Conservation (phyloP, 306 rosid genomes). For the Leucaena leucocephala region DNA sequence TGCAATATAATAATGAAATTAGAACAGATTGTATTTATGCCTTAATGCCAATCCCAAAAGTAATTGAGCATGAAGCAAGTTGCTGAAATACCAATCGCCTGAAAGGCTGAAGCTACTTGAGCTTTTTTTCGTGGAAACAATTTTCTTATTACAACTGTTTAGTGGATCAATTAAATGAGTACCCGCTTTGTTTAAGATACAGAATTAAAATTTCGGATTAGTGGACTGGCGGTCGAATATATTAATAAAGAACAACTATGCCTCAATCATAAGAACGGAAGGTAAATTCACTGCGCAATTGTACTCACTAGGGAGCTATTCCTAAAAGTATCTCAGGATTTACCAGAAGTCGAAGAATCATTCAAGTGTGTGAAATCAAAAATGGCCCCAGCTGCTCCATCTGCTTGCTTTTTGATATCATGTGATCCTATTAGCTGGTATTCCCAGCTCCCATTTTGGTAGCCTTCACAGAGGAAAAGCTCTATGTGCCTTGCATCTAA, state of each 20-base stretch:
- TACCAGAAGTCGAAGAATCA: conserved; percentile 73
- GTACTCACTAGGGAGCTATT: neutral
- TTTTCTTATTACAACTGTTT: conserved; percentile 7
- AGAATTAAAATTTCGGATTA: conserved; percentile 13
- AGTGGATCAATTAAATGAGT: conserved; percentile 11
- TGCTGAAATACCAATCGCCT: conserved; percentile 19
- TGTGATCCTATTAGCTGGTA: conserved; percentile 83
- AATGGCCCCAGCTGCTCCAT: conserved; percentile 90
- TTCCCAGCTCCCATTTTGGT: conserved; percentile 82
- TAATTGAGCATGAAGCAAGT: conserved; percentile 12
- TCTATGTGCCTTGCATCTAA: conserved; percentile 92
- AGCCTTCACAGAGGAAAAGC: conserved; percentile 74
- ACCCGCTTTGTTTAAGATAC: neutral
- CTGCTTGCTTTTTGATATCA: conserved; percentile 71
- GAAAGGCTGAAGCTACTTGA: conserved; percentile 15
- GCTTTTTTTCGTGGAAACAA: conserved; percentile 23
- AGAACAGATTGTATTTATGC: conserved; percentile 26
- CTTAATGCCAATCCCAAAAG: conserved; percentile 18
- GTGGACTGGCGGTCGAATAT: conserved; percentile 11
- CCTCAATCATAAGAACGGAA: neutral
- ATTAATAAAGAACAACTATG: conserved; percentile 9
- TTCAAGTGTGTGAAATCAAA: conserved; percentile 69
- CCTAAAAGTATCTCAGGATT: conserved; percentile 9
- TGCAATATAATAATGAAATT: conserved; percentile 51
- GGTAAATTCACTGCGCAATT: too few species aligned